These are phyloP conservation scores for Corymbia maculata DNA, from an alignment of 345 rosid species.

Conservation along the genomic window DNA sequence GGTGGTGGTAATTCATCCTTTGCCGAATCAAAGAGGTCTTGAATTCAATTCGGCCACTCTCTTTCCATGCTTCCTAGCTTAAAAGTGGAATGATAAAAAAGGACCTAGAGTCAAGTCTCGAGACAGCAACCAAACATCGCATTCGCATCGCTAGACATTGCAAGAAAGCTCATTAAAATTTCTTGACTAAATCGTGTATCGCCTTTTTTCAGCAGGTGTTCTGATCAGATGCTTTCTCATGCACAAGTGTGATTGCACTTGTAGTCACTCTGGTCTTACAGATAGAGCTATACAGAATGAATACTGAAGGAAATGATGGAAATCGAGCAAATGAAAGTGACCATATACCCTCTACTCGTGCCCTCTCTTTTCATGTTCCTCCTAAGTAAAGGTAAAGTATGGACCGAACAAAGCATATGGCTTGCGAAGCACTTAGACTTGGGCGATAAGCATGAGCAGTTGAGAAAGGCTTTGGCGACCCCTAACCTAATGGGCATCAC, in stretches of 20 bases:
- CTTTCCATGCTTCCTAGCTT: not conserved
- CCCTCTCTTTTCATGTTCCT: not conserved
- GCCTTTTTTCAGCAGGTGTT: not conserved
- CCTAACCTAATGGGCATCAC: not conserved
- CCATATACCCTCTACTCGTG: not conserved
- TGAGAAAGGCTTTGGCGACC: not conserved
- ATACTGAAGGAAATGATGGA: not conserved
- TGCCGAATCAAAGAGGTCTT: not conserved
- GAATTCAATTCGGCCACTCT: not conserved
- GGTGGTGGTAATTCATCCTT: not conserved
- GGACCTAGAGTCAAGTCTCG: not conserved
- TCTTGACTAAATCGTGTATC: not conserved
- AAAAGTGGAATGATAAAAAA: not conserved
- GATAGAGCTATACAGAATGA: not conserved
- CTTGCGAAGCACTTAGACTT: not conserved
- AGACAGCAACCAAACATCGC: not conserved
- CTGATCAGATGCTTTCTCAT: not conserved
- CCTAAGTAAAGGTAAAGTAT: not conserved
- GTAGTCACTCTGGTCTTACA: not conserved
- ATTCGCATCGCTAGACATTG: not conserved
- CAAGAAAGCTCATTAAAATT: not conserved
- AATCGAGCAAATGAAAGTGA: not conserved
- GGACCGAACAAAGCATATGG: not conserved
- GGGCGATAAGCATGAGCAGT: not conserved
- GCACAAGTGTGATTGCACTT: not conserved